phyloP scores from a whole-genome alignment of 2,329 filamentous ascomycete genomes.

The Aspergillus ruber region DNA sequence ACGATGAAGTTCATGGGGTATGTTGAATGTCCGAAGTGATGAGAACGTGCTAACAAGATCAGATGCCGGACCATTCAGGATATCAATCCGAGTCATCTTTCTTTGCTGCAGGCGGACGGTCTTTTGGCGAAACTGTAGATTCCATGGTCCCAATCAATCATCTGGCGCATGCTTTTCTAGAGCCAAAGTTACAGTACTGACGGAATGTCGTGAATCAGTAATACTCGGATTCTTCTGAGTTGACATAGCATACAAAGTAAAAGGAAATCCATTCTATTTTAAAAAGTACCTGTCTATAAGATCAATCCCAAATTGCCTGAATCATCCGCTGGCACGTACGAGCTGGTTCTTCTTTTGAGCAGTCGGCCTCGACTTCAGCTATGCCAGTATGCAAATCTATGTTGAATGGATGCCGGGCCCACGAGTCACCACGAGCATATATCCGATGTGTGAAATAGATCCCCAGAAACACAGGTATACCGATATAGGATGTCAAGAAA shows the following conservation, averaged over 20 bases:
- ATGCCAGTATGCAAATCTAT: conserved; percentile 1
- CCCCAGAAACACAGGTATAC: conserved; percentile 50
- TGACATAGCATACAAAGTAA: no score
- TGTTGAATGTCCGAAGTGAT: not conserved
- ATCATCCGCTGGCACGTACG: not conserved
- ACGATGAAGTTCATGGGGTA: conserved; percentile 19
- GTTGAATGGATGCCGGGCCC: not conserved
- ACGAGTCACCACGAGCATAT: not conserved
- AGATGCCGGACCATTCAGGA: conserved; percentile 11
- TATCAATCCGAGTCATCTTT: conserved; percentile 11
- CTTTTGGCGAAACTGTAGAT: conserved; percentile 9
- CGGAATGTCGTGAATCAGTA: no score
- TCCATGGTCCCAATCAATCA: no score
- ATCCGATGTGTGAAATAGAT: conserved; percentile 6
- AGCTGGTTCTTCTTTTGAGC: not conserved
- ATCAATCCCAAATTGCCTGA: not conserved
- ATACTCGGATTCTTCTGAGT: no score
- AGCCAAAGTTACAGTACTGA: no score
- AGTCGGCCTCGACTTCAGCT: not conserved
- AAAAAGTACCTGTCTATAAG: not conserved
- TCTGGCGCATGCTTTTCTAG: no score
- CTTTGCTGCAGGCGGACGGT: conserved; percentile 9
- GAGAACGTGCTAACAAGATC: not conserved
- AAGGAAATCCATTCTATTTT: no score
- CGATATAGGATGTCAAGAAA: conserved; percentile 57